Evolutionary conservation across 208 protist species (phyloP), one percentile per base, ranked within the genome.

Genomic region (Eutreptiella sp.): DNA sequence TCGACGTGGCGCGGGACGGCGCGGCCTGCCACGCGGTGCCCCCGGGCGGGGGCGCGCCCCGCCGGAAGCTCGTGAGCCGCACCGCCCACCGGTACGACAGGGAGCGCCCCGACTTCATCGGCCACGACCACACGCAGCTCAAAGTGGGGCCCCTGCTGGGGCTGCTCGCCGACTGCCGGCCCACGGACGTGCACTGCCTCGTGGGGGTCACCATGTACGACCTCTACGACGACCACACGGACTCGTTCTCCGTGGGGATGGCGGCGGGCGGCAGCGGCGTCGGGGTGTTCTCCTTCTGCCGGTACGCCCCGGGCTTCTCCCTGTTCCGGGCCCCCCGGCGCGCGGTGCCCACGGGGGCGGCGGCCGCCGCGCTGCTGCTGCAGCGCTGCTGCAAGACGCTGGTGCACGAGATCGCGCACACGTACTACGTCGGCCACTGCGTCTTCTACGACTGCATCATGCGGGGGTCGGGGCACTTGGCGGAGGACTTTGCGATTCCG

Each of bases 361-460:
- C 4, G 16, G 33, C 29, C 33, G 42, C 29, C 33, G 14, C 33
- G 4, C 14, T 47, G 9, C 29, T 47, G 11, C 16, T 47, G 5
- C 28, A 47, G 42, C 29, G 42, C 9, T 47, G 42, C 33, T 47
- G 42, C 9, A 47, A 47, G 16, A 47, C 33, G 29, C 28, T 47
- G 16, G 42, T 47, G 16, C 42, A 47, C 33, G 42, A 47, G 33
- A 1, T 47, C 11, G 42, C 42, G 29, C 42, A 47, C 33, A 47
- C 33, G 42, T 9, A n/a, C 1, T 29, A 47, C 11, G 16, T 47
- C 11, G 42, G 42, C 4, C 42, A 47, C 33, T 47, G 42, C 33
- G 42, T 47, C 9, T 47, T 11, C 33, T 47, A 33, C 33, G 42
- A 47, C 33, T 47, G 42, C 33, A 47, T 47, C 4, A 47, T 47